Evolutionary conservation across 2,329 filamentous ascomycete genomes (phyloP), one percentile per base, ranked within the genome.

Genomic region (Hyphodiscus sp.): DNA sequence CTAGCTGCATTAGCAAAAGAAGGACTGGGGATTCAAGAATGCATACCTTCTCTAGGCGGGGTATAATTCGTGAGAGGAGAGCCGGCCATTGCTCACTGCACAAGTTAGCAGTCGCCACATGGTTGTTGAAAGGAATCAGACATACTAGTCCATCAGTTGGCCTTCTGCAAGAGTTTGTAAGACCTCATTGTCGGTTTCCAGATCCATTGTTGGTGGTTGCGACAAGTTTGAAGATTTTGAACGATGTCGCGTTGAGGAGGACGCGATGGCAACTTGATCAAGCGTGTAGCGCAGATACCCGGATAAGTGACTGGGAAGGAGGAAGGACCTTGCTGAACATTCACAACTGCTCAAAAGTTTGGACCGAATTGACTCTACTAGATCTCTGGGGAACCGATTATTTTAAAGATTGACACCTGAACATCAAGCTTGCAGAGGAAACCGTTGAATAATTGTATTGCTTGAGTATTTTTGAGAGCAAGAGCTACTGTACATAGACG

Each of bases 101-200:
- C 53, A 51, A 52, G 53, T 56, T 49, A 58, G 57, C 44, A 44
- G 8, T n/a, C 20, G 42, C 41, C 18, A 48, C 20, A 8, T 20
- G 26, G 29, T 42, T 59, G 53, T 26, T 53, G 29, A 30, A 43
- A 26, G 20, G 26, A 20, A 18, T 11, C 20, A 33, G 57, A 66
- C 79, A 69, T 71, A 85, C 82, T 75, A 76, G 63, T 82, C 76
- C 58, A 84, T 76, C 18, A 71, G 62, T 19, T 73, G 75, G 58
- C 80, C 80, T 18, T 71, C 67, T 20, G 80, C 78, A 59, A 82
- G 70, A 55, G 60, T 71, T 58, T 49, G 46, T 11, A 68, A 47
- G 19, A 66, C 51, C 42, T 64, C 60, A 49, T 80, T 76, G 58
- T 79, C 78, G 45, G 68, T 70, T 57, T 83, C 80, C 38, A 78